Conservation (phyloP, 345 rosid species). For the Abelmoschus esculentus region DNA sequence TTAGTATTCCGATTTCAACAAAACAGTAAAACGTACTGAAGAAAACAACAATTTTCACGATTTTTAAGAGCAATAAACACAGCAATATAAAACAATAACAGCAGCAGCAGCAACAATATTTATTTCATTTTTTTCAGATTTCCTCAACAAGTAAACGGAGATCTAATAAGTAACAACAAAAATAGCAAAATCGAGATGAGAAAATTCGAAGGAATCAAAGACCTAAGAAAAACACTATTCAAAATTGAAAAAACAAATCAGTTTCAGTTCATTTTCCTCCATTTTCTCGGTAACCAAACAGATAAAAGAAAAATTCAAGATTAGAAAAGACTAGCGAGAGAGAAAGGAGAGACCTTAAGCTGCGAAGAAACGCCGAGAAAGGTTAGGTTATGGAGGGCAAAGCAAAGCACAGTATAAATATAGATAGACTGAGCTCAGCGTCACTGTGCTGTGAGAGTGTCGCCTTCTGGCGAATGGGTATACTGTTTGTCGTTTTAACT, state of each 20-base stretch:
- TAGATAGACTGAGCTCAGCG: not conserved
- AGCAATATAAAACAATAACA: not conserved
- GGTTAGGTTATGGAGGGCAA: not conserved
- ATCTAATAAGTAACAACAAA: constrained; percentile 2
- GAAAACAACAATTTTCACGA: too few relatives aligned
- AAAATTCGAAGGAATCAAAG: not conserved
- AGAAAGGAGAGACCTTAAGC: not conserved
- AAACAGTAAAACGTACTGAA: not conserved
- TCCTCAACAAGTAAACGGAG: not conserved
- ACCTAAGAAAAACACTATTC: not conserved
- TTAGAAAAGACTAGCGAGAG: not conserved
- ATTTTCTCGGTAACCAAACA: constrained; percentile 3
- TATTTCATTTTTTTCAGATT: not conserved
- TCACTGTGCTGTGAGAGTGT: not conserved
- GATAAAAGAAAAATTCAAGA: not conserved
- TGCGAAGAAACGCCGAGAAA: not conserved
- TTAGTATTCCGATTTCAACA: too few relatives aligned
- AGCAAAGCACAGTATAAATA: not conserved
- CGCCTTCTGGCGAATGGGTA: too few relatives aligned
- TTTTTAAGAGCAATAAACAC: not conserved
- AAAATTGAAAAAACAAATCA: not conserved
- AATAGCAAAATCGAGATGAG: not conserved
- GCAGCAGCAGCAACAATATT: not conserved
- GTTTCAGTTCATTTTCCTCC: not conserved
- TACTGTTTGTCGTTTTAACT: too few relatives aligned